Conservation (phyloP, 192 early-diverging fungal species). For the Podila epigama region DNA sequence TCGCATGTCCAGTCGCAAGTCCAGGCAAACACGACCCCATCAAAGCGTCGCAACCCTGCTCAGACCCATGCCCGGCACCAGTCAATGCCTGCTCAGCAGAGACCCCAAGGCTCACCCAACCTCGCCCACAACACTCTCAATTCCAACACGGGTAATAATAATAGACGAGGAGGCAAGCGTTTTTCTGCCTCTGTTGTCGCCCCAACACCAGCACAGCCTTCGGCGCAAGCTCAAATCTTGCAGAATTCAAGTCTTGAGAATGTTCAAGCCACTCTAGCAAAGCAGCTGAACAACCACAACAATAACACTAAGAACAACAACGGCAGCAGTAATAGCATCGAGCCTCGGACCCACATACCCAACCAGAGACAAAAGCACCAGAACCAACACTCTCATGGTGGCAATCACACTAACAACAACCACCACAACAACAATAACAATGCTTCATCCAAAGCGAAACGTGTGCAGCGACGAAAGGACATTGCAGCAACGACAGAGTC, state of each 20-base stretch:
- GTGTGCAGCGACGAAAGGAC: slow-evolving; percentile 55
- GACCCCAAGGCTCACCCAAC: slow-evolving; percentile 3
- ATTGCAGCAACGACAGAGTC: slow-evolving; percentile 39
- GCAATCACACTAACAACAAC: slow-evolving; percentile 1
- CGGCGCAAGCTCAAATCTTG: slow-evolving; percentile 7
- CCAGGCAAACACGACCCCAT: not conserved
- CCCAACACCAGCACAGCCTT: too few relatives aligned
- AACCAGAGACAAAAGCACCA: not conserved
- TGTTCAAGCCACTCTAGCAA: not conserved
- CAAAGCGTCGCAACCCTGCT: slow-evolving; percentile 3
- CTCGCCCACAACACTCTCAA: not conserved
- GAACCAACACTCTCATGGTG: not conserved
- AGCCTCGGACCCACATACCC: too few relatives aligned
- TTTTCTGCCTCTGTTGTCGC: slow-evolving; percentile 12
- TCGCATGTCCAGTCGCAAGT: not conserved
- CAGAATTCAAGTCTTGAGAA: not conserved
- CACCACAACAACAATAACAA: slow-evolving; percentile 3
- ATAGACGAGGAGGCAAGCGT: slow-evolving; percentile 6
- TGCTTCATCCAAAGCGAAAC: slow-evolving; percentile 38
- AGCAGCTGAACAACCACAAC: slow-evolving; percentile 4
- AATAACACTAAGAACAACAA: not conserved
- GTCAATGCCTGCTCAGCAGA: slow-evolving; percentile 23
- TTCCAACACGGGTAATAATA: not conserved
- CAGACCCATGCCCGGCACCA: slow-evolving; percentile 30
- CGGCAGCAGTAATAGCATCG: not conserved